Evolutionary conservation across 2,329 filamentous ascomycete genomes (phyloP).

Genomic region (Colletotrichum kahawae): DNA sequence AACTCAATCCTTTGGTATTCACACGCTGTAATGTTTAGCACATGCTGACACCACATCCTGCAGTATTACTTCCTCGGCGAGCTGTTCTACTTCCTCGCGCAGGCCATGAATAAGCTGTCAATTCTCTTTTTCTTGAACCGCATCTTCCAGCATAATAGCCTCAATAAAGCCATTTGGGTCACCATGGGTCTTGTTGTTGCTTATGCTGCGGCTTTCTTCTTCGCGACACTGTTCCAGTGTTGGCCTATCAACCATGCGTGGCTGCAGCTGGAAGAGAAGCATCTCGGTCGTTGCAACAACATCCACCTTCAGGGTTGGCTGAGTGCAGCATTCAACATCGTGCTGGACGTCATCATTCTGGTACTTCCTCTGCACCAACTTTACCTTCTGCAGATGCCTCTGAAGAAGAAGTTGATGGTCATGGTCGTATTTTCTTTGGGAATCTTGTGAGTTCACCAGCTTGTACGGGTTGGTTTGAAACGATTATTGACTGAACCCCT

Average conservation of each 20-base stretch:
- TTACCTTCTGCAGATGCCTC: slow-evolving; percentile 22
- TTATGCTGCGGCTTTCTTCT: neutral
- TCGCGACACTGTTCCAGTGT: slow-evolving; percentile 1
- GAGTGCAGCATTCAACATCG: slow-evolving; percentile 22
- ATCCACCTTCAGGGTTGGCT: slow-evolving; percentile 4
- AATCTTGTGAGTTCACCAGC: slow-evolving; percentile 17
- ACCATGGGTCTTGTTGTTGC: neutral
- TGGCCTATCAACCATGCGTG: slow-evolving; percentile 7
- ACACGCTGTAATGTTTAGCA: accelerated
- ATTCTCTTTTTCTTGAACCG: slow-evolving; percentile 36
- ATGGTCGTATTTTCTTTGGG: slow-evolving; percentile 25
- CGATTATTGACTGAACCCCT: neutral
- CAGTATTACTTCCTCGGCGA: slow-evolving; percentile 33
- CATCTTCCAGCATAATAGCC: slow-evolving; percentile 29
- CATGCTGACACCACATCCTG: accelerated
- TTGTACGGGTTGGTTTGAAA: accelerated
- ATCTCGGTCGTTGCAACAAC: neutral
- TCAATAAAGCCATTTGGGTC: neutral
- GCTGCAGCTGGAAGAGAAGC: neutral
- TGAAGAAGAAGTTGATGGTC: slow-evolving; percentile 22
- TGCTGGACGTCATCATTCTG: slow-evolving; percentile 26
- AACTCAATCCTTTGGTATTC: too few species aligned
- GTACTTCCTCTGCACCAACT: slow-evolving; percentile 22
- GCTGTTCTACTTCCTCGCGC: slow-evolving; percentile 33
- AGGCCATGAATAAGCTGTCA: slow-evolving; percentile 34